Percentiles rank a stretch among this genome's conserved stretches.
phyloP scores from a whole-genome alignment of 441 rosid species.

The Breynia disticha region DNA sequence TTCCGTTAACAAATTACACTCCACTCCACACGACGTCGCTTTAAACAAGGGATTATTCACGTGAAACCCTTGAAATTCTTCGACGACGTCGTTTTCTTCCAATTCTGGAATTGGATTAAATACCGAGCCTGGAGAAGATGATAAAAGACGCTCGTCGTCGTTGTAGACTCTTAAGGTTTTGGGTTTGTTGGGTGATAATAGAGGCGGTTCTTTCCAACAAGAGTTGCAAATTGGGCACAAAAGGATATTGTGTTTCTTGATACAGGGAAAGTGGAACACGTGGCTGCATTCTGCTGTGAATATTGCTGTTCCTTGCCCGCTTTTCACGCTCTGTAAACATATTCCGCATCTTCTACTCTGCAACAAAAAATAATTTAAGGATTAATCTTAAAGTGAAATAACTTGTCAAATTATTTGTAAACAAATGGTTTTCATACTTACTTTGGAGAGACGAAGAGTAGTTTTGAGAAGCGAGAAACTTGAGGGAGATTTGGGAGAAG shows the following conservation, averaged over 20 bases:
- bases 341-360: conserved; percentile 56
- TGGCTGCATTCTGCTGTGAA: conserved; percentile 86
- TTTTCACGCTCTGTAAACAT: conserved; percentile 49
- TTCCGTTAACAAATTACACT: conserved; percentile 42
- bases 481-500: conserved; percentile 69
- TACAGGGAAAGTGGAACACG: conserved; percentile 68
- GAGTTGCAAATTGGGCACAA: conserved; percentile 61
- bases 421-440: conserved; percentile 14
- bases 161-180: conserved; percentile 52
- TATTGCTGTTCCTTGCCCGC: conserved; percentile 71
- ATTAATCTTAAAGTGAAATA: no score
- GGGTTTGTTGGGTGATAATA: conserved; percentile 22
- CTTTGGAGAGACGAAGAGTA: conserved; percentile 53
- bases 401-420: no score
- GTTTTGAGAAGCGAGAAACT: conserved; percentile 60
- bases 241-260: conserved; percentile 30
- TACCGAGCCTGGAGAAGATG: conserved; percentile 46
- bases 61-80: conserved; percentile 52
- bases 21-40: conserved; percentile 12
- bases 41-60: conserved; percentile 19
- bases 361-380: conserved; percentile 2
- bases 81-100: conserved; percentile 36
- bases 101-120: conserved; percentile 72
- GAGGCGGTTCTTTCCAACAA: conserved; percentile 55
- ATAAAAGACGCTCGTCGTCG: conserved; percentile 70